A percentile compares a stretch with the other conserved stretches of the same genome.
Conservation (phyloP, 352 stramenopile species). For the Aphanomyces stellatus region DNA sequence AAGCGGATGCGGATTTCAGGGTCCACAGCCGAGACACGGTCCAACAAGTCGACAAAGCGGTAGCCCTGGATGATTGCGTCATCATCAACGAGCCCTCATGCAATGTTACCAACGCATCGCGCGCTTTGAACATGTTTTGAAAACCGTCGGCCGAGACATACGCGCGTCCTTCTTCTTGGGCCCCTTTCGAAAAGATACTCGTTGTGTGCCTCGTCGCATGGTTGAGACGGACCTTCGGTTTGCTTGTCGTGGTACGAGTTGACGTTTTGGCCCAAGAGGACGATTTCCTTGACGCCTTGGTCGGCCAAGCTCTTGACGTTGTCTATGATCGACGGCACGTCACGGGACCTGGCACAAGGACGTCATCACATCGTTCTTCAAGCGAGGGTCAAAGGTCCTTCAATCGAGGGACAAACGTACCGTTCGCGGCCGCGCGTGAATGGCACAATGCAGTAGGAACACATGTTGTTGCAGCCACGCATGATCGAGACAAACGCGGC, state of each 20-base stretch:
- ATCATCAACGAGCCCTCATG: neutral
- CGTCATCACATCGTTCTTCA: neutral
- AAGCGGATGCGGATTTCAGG: slow-evolving; percentile 98
- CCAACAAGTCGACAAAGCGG: slow-evolving; percentile 97
- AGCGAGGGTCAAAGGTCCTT: neutral
- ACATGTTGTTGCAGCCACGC: slow-evolving; percentile 99
- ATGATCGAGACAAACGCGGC: slow-evolving; percentile 98
- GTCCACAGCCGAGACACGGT: slow-evolving; percentile 86
- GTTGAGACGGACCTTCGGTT: slow-evolving; percentile 30
- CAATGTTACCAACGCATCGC: slow-evolving; percentile 32
- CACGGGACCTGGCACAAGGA: slow-evolving; percentile 27
- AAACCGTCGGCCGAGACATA: slow-evolving; percentile 91
- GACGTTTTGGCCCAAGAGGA: slow-evolving; percentile 99
- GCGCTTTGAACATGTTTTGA: slow-evolving; percentile 89
- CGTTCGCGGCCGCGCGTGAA: slow-evolving; percentile 97
- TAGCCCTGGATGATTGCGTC: slow-evolving; percentile 51
- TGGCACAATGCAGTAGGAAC: slow-evolving; percentile 99
- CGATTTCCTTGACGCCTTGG: slow-evolving; percentile 95
- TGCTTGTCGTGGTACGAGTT: slow-evolving; percentile 98
- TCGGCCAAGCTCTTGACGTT: slow-evolving; percentile 87
- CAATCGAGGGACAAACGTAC: slow-evolving; percentile 22
- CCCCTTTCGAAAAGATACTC: slow-evolving; percentile 16
- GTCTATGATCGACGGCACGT: slow-evolving; percentile 90
- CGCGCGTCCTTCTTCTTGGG: slow-evolving; percentile 47
- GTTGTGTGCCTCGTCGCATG: neutral